Base-by-base conservation (phyloP, 2,329 filamentous ascomycete species). In the Fusarium sororula region DNA sequence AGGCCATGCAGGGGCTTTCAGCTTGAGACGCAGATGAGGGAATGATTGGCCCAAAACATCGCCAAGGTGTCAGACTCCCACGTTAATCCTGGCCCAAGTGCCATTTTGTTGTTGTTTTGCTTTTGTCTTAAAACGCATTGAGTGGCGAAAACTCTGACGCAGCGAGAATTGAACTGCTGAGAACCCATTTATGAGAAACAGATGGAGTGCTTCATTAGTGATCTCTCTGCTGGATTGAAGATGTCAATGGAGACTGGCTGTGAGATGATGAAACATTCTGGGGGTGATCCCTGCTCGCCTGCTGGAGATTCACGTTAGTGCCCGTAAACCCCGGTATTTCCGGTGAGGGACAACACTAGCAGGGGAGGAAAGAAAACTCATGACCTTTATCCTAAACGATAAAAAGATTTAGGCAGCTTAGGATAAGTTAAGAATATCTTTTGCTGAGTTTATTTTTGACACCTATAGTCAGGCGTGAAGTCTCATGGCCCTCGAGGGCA, bases 1-100 rank as follows among this genome's bases (percentile, higher is more conserved):
- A 60, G 38, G 39, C 24, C 22, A 67, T 75, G 65, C 72, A 75
- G 72, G 73, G 72, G 72, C 48, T 39, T 54, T 69, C 68, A 67
- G 68, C 72, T 69, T 61, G 54, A 45, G 68, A 50, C 35, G 20
- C n/a, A 55, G 42, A 39, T 47, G 41, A 39, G 28, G n/a, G 26
- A 35, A 22, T 68, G 70, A 74, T 74, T 74, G 62, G 71, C 38
- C 38, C 38, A 41, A 41, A 39, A 30, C 26, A 70, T 53, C 24
- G 61, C 68, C 57, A 70, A 66, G 68, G 53, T 69, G 60, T 66
- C 68, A 70, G 65, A 62, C 58, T 62, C 37, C 60, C 48, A 18
- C 48, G 45, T n/a, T 63, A 11, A 74, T 54, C 58, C 71, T 42
- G 22, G 58, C 7, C 51, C 35, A 26, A 9, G 17, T 42, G 45